These are phyloP conservation scores for Epichloe elymi DNA, from an alignment of 2,329 filamentous ascomycete genomes.

Conservation along the genomic window DNA sequence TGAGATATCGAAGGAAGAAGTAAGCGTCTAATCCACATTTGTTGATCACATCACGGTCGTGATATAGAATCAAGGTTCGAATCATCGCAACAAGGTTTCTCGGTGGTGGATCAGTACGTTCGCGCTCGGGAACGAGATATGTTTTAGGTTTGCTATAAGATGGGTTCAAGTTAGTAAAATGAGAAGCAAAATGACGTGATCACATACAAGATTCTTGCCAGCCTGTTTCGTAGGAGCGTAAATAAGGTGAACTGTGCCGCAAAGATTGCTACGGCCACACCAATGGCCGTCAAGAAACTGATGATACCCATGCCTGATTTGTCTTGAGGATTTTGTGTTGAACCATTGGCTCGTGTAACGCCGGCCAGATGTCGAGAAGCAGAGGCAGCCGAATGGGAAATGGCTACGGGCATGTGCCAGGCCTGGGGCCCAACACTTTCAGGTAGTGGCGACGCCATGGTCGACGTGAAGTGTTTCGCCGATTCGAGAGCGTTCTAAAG, in stretches of 20 bases:
- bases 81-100: conserved; percentile 37
- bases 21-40: conserved; percentile 95
- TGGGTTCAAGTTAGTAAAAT: not conserved
- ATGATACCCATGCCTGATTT: conserved; percentile 28
- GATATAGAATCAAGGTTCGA: conserved; percentile 50
- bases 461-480: not conserved
- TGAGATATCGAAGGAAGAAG: conserved; percentile 84
- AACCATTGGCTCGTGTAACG: conserved; percentile 2
- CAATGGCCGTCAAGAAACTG: conserved; percentile 50
- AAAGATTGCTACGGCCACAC: conserved; percentile 49
- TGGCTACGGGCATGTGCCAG: not conserved
- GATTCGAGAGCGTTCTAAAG: not conserved
- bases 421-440: not conserved
- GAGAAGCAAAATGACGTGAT: not conserved
- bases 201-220: conserved; percentile 69
- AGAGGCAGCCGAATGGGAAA: not conserved
- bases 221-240: conserved; percentile 60
- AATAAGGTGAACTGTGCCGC: conserved; percentile 56
- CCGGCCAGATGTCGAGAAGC: not conserved
- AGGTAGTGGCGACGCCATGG: not conserved
- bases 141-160: conserved; percentile 60
- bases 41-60: conserved; percentile 74
- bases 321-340: conserved; percentile 21
- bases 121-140: conserved; percentile 72
- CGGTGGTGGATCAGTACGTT: conserved; percentile 66